A percentile compares a stretch with the other conserved stretches of the same genome.
phyloP scores from a whole-genome alignment of 2,329 filamentous ascomycete genomes.

The Gremmenia infestans region DNA sequence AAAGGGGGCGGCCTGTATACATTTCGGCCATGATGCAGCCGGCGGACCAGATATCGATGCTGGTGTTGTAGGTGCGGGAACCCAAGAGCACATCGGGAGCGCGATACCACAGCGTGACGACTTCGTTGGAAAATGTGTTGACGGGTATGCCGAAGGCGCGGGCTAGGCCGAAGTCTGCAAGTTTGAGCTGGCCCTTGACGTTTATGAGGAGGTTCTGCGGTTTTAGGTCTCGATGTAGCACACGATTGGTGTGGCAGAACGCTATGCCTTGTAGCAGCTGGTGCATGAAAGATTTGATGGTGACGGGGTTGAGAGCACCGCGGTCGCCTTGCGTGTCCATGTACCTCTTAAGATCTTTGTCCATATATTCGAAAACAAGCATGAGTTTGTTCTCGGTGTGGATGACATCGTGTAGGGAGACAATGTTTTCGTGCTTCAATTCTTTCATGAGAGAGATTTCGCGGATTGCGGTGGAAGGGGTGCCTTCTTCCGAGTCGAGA shows the following conservation, averaged over 20 bases:
- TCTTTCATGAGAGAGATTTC: conserved; percentile 99
- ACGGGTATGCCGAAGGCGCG: conserved; percentile 95
- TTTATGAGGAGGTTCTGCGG: conserved; percentile 97
- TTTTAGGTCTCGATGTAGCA: conserved; percentile 92
- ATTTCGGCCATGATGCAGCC: conserved; percentile 99
- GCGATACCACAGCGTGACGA: conserved; percentile 96
- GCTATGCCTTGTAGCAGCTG: conserved; percentile 93
- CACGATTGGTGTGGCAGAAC: conserved; percentile 96
- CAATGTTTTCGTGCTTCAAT: conserved; percentile 97
- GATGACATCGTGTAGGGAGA: conserved; percentile 95
- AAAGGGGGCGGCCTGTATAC: conserved; percentile 92
- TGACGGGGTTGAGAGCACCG: conserved; percentile 79
- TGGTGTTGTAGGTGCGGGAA: conserved; percentile 96
- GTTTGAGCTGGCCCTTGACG: conserved; percentile 80
- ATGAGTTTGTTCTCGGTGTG: conserved; percentile 99
- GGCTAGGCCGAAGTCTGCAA: conserved; percentile 91
- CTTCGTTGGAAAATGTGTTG: conserved; percentile 97
- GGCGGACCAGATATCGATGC: conserved; percentile 98
- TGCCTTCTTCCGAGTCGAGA: conserved; percentile 96
- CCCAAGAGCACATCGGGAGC: conserved; percentile 93
- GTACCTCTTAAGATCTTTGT: conserved; percentile 96
- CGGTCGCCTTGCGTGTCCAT: conserved; percentile 93
- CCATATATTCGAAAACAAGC: conserved; percentile 99
- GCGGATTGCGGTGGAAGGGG: conserved; percentile 92
- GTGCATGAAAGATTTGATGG: conserved; percentile 99